These are phyloP conservation scores for Fusarium chaquense DNA, from an alignment of 2,329 filamentous ascomycete species.

Conservation along the genomic window DNA sequence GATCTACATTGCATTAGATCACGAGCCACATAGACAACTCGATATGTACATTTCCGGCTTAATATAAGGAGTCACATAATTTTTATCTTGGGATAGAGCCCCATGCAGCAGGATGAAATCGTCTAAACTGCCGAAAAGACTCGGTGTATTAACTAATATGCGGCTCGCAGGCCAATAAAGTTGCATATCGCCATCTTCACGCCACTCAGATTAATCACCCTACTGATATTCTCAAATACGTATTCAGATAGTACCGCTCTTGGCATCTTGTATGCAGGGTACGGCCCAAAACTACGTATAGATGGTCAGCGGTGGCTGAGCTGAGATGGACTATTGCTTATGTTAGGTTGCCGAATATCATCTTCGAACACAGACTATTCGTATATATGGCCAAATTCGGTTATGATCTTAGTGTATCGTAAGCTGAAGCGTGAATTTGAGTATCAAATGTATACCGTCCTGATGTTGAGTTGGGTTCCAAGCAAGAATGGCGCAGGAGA, in stretches of 20 bases:
- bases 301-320: conserved; percentile 3
- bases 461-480: neutral
- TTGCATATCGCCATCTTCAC: neutral
- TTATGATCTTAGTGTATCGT: neutral
- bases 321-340: conserved; percentile 2
- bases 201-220: neutral
- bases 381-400: neutral
- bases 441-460: neutral
- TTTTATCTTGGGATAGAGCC: neutral
- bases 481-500: neutral
- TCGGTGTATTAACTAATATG: conserved; percentile 3
- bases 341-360: neutral
- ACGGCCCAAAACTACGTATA: neutral
- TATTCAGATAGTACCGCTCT: neutral
- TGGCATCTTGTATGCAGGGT: neutral
- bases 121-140: neutral
- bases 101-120: neutral
- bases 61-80: neutral
- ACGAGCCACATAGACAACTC: conserved; percentile 1
- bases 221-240: neutral
- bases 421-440: neutral
- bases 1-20: conserved; percentile 12
- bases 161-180: conserved; percentile 4
- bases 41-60: conserved; percentile 1
- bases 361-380: neutral